Percentiles rank a stretch among this genome's conserved stretches.
These are phyloP conservation scores for Eucalyptus leucophloia DNA, from an alignment of 345 rosid genomes.

Conservation along the genomic window DNA sequence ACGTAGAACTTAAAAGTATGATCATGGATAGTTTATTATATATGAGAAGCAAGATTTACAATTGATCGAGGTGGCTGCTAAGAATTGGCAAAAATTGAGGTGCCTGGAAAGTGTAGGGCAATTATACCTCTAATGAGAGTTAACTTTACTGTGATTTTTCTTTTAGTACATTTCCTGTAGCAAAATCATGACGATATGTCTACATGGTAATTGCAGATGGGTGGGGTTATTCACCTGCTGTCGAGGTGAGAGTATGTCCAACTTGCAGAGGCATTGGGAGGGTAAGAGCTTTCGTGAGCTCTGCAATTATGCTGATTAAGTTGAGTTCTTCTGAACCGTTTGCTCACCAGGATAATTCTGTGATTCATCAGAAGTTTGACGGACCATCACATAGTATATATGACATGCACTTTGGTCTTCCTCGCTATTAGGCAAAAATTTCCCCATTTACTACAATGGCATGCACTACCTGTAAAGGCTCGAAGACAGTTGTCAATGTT, in stretches of 20 bases:
- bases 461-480: conserved; percentile 74
- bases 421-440: conserved; percentile 47
- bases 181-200: background rate
- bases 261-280: conserved; percentile 72
- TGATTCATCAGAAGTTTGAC: background rate
- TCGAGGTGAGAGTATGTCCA: conserved; percentile 45
- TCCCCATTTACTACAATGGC: conserved; percentile 74
- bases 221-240: conserved; percentile 50
- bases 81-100: background rate
- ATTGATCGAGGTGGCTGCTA: background rate
- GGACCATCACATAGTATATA: background rate
- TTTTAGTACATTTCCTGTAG: background rate
- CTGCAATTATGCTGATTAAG: background rate
- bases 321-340: background rate
- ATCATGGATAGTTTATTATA: background rate
- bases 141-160: background rate
- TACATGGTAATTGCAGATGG: too few species aligned
- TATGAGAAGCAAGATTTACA: background rate
- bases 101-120: background rate
- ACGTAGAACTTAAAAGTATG: background rate
- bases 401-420: background rate
- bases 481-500: conserved; percentile 57
- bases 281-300: conserved; percentile 28
- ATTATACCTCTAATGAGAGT: background rate
- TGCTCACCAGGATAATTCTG: background rate